These are phyloP conservation scores for Melaleuca alternifolia DNA, from an alignment of 345 rosid genomes.

Conservation along the genomic window DNA sequence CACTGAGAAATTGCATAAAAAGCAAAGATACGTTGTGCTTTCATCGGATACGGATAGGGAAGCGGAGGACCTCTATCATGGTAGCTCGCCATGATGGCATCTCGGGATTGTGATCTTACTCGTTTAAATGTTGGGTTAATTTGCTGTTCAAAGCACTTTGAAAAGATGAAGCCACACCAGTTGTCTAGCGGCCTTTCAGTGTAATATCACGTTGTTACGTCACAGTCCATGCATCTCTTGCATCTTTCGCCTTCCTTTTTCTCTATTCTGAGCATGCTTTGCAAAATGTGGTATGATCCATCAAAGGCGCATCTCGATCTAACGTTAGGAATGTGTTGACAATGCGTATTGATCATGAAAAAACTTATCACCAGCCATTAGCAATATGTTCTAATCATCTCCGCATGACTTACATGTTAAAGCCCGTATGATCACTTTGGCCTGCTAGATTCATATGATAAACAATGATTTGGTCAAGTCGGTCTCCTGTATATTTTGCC, in stretches of 20 bases:
- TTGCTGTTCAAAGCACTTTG: background rate
- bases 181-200: accelerated
- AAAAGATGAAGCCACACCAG: background rate
- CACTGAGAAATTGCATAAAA: background rate
- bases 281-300: background rate
- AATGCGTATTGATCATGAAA: background rate
- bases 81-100: background rate
- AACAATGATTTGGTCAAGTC: background rate
- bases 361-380: background rate
- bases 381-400: background rate
- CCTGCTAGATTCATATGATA: background rate
- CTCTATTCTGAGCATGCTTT: no score
- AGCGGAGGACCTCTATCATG: background rate
- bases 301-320: background rate
- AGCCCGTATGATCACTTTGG: background rate
- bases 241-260: background rate
- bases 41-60: background rate
- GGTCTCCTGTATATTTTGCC: background rate
- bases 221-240: background rate
- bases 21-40: background rate
- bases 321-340: background rate
- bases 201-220: background rate
- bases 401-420: background rate
- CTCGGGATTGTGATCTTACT: background rate
- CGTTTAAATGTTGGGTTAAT: background rate